A percentile compares a stretch with the other conserved stretches of the same genome.
phyloP scores from a whole-genome alignment of 2,329 filamentous ascomycete genomes.

The Trichoderma simmonsii region DNA sequence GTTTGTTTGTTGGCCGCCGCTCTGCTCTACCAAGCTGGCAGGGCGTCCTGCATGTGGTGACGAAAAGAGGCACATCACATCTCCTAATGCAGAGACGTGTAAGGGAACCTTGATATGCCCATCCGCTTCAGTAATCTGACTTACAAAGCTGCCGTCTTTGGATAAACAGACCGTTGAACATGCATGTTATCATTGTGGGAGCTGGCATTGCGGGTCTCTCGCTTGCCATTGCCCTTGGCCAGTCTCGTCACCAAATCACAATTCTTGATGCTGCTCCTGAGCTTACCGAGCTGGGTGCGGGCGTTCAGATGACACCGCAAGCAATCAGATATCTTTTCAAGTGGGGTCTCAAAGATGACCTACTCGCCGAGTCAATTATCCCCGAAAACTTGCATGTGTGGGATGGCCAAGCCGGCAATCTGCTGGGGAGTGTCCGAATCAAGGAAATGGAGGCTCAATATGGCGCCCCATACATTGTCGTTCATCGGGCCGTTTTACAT shows the following conservation, averaged over 20 bases:
- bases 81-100: background rate
- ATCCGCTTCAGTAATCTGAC: background rate
- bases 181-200: conserved; percentile 40
- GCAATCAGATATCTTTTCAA: conserved; percentile 29
- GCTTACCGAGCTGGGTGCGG: conserved; percentile 39
- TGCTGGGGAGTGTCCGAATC: conserved; percentile 22
- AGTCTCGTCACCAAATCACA: conserved; percentile 44
- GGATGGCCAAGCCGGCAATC: conserved; percentile 26
- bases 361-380: conserved; percentile 21
- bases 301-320: conserved; percentile 34
- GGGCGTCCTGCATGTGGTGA: background rate
- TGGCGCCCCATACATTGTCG: conserved; percentile 34
- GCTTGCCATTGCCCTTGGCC: conserved; percentile 38
- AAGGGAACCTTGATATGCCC: background rate
- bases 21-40: background rate
- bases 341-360: conserved; percentile 29
- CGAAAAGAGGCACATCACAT: background rate
- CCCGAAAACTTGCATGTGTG: conserved; percentile 25
- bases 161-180: background rate
- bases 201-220: conserved; percentile 44
- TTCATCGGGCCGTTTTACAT: conserved; percentile 37
- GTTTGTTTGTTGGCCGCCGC: background rate
- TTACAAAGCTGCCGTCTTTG: background rate
- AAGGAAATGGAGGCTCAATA: conserved; percentile 26
- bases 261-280: conserved; percentile 47